Conservation (phyloP, 306 rosid species). For the Pterocarpus santalinus region DNA sequence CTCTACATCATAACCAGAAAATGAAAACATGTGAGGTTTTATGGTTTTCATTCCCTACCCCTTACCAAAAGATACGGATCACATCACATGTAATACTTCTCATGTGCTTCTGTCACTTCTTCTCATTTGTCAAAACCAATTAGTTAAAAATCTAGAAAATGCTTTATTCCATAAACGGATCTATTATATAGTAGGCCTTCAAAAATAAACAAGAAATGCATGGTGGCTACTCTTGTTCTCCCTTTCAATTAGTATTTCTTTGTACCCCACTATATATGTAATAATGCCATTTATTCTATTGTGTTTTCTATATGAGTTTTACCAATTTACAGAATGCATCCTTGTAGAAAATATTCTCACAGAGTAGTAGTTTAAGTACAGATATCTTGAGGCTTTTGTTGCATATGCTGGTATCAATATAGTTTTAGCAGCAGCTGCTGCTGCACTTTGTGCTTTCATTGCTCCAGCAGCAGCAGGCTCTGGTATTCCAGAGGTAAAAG, state of each 20-base stretch:
- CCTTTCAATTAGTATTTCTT: neutral
- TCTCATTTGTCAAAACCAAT: neutral
- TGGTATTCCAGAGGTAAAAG: conserved; percentile 97
- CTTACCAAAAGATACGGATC: conserved; percentile 2
- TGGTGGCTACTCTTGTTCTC: neutral
- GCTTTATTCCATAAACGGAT: neutral
- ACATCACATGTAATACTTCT: conserved; percentile 5
- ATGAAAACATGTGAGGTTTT: conserved; percentile 13
- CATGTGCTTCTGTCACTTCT: neutral
- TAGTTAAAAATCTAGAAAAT: conserved; percentile 2
- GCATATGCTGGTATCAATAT: conserved; percentile 68
- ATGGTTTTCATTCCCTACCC: neutral
- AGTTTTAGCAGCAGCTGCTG: conserved; percentile 72
- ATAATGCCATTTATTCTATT: neutral
- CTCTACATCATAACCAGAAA: conserved; percentile 15
- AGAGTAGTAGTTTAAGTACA: conserved; percentile 53
- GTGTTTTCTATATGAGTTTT: neutral
- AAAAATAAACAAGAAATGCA: neutral
- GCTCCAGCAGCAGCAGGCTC: conserved; percentile 98
- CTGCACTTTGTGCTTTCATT: conserved; percentile 80
- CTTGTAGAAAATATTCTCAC: conserved; percentile 43
- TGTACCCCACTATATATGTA: neutral
- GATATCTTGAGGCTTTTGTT: conserved; percentile 73
- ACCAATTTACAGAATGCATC: conserved; percentile 23
- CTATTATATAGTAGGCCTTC: neutral